phyloP scores from a whole-genome alignment of 2,329 filamentous ascomycete genomes.

The Epichloe uncinata region DNA sequence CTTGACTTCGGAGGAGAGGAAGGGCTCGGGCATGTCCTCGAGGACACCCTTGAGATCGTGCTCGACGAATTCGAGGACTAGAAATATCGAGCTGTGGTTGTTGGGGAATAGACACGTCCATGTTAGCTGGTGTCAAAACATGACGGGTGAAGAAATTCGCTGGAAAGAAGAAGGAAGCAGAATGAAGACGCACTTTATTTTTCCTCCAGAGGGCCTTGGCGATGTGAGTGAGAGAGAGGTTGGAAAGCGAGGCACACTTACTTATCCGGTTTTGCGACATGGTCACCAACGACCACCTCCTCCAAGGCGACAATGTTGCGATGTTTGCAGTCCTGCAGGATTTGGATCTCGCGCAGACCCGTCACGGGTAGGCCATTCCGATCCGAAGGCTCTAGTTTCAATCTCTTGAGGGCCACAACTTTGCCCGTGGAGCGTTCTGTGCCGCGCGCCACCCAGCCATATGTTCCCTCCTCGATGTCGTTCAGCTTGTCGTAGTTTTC shows the following conservation, averaged over 20 bases:
- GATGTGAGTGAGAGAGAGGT: neutral
- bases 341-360: conserved; percentile 86
- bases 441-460: conserved; percentile 85
- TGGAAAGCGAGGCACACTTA: conserved; percentile 14
- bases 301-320: conserved; percentile 68
- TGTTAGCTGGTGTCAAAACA: neutral
- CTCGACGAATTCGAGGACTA: conserved; percentile 95
- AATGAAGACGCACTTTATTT: neutral
- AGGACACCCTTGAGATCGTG: conserved; percentile 91
- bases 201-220: neutral
- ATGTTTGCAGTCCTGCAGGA: conserved; percentile 67
- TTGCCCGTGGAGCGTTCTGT: conserved; percentile 59
- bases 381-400: conserved; percentile 77
- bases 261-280: conserved; percentile 40
- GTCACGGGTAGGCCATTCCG: conserved; percentile 73
- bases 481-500: conserved; percentile 88
- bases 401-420: conserved; percentile 82
- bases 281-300: conserved; percentile 71
- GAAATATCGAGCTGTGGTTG: conserved; percentile 52
- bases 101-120: neutral
- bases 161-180: neutral
- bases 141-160: too few species aligned
- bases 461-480: conserved; percentile 94
- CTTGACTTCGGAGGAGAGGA: conserved; percentile 85
- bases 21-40: conserved; percentile 88